These are phyloP conservation scores for Phytophthora vignae DNA, from an alignment of 352 stramenopile species.

Conservation along the genomic window DNA sequence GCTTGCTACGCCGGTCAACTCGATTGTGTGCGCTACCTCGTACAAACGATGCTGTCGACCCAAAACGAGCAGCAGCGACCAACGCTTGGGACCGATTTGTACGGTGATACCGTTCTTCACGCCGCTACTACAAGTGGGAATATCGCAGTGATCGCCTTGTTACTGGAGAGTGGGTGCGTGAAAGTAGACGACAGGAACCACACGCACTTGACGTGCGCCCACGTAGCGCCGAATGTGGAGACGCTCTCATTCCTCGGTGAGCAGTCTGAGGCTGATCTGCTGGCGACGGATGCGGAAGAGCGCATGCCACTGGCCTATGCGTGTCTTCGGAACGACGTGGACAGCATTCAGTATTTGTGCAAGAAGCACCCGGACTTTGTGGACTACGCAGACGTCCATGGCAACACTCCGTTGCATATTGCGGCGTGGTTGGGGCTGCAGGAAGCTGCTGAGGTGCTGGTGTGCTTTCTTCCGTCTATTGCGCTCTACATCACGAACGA, in stretches of 20 bases:
- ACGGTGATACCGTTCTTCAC: conserved; percentile 71
- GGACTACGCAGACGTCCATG: conserved; percentile 68
- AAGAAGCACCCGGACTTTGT: conserved; percentile 65
- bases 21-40: conserved; percentile 53
- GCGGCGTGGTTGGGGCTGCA: conserved; percentile 53
- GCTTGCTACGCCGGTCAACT: conserved; percentile 69
- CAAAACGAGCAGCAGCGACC: conserved; percentile 3
- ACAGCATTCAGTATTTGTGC: conserved; percentile 64
- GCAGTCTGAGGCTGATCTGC: conserved; percentile 51
- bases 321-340: conserved; percentile 58
- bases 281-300: conserved; percentile 61
- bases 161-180: conserved; percentile 53
- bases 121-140: conserved; percentile 55
- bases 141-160: conserved; percentile 33
- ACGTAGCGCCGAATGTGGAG: conserved; percentile 52
- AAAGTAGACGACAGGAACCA: conserved; percentile 55
- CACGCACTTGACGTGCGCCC: conserved; percentile 44
- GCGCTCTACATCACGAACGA: conserved; percentile 66
- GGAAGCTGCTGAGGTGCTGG: conserved; percentile 41
- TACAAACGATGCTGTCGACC: conserved; percentile 19
- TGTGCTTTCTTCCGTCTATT: conserved; percentile 50
- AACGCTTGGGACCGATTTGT: conserved; percentile 42
- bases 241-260: conserved; percentile 51
- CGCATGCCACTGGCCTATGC: conserved; percentile 72
- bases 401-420: conserved; percentile 77